Conservation (phyloP, 306 rosid species). For the Cercis canadensis region DNA sequence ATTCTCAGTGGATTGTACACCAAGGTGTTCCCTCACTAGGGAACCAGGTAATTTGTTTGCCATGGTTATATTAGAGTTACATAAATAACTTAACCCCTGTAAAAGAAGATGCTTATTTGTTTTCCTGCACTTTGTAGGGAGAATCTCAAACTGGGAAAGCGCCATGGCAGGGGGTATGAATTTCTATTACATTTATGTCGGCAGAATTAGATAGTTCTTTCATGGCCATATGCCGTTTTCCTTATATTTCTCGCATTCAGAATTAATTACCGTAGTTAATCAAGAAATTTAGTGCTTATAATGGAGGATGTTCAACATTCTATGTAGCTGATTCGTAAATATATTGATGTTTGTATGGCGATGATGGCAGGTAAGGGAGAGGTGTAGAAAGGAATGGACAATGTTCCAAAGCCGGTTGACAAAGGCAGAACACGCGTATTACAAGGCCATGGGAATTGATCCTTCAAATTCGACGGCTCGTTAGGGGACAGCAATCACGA, state of each 20-base stretch:
- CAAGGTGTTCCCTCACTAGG: constrained; percentile 94
- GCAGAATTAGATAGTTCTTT: too few relatives aligned
- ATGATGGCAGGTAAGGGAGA: constrained; percentile 83
- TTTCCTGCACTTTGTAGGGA: constrained; percentile 57
- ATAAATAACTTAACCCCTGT: neutral
- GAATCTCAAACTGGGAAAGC: constrained; percentile 72
- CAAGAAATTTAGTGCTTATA: too few relatives aligned
- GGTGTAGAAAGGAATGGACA: constrained; percentile 96
- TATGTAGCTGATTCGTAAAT: neutral
- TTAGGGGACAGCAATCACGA: constrained; percentile 33
- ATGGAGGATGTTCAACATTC: too few relatives aligned
- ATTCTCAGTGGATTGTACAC: constrained; percentile 95
- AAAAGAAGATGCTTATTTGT: constrained; percentile 1
- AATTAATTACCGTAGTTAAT: too few relatives aligned
- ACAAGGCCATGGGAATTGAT: constrained; percentile 60
- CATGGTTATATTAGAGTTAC: neutral
- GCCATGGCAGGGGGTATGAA: constrained; percentile 88
- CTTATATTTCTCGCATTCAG: too few relatives aligned
- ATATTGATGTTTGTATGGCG: constrained; percentile 32
- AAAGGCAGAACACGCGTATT: constrained; percentile 80
- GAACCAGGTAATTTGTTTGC: constrained; percentile 64
- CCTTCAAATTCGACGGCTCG: constrained; percentile 54
- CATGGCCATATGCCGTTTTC: too few relatives aligned
- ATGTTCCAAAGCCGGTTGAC: constrained; percentile 84
- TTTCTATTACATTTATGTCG: too few relatives aligned